A percentile compares a stretch with the other conserved stretches of the same genome.
Conservation (phyloP, 2,329 filamentous ascomycete species). For the Aspergillus quadrilineatus region DNA sequence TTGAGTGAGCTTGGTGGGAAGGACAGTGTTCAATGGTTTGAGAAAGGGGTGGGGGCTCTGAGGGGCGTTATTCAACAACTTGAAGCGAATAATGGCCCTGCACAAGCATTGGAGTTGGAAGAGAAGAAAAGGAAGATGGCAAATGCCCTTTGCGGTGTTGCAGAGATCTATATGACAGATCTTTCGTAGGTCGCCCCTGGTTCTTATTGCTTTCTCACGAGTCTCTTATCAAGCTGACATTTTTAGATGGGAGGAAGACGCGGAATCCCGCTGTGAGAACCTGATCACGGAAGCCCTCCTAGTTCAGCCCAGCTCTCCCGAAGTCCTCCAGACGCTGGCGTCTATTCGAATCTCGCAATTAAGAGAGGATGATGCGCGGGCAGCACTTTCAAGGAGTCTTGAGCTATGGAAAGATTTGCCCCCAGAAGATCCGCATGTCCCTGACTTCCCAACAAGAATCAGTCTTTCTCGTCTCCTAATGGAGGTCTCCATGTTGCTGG, state of each 20-base stretch:
- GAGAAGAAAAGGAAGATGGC: conserved; percentile 81
- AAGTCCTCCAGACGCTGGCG: conserved; percentile 93
- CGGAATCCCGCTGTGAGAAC: conserved; percentile 81
- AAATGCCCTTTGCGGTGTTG: conserved; percentile 87
- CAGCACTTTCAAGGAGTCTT: conserved; percentile 75
- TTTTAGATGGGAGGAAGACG: conserved; percentile 73
- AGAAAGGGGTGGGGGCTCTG: conserved; percentile 67
- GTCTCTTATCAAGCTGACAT: not conserved
- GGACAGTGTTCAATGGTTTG: conserved; percentile 62
- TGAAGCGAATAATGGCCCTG: conserved; percentile 48
- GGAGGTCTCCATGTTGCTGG: conserved; percentile 81
- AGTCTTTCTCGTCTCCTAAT: conserved; percentile 82
- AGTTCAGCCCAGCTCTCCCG: conserved; percentile 75
- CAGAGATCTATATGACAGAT: conserved; percentile 99
- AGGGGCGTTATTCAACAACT: conserved; percentile 68
- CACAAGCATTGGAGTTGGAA: conserved; percentile 48
- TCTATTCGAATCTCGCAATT: conserved; percentile 90
- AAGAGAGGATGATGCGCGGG: conserved; percentile 73
- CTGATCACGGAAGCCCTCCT: conserved; percentile 88
- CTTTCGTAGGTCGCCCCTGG: conserved; percentile 61
- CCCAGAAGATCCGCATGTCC: conserved; percentile 68
- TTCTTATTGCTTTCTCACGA: not conserved
- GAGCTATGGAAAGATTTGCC: conserved; percentile 79
- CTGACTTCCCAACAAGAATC: conserved; percentile 83
- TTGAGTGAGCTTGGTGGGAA: conserved; percentile 66